Percentiles rank a stretch among this genome's conserved stretches.
Conservation (phyloP, 2,329 filamentous ascomycete genomes). For the Lachnellula occidentalis region DNA sequence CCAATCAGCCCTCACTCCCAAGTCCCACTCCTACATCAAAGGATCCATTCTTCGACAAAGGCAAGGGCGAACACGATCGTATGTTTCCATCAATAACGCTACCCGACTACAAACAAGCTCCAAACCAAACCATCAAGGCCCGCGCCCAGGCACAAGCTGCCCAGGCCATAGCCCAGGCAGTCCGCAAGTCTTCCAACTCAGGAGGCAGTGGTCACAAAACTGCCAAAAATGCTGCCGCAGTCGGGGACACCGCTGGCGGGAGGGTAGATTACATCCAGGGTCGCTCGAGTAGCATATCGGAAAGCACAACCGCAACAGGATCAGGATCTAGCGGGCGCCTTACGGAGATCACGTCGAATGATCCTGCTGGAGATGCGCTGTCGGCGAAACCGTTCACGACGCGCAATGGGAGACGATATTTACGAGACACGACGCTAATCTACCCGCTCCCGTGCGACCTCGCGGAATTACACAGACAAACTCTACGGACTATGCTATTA, state of each 20-base stretch:
- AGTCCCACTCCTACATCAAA: background rate
- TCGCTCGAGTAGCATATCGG: conserved; percentile 26
- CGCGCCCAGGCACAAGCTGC: conserved; percentile 18
- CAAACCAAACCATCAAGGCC: conserved; percentile 26
- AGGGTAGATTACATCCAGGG: conserved; percentile 19
- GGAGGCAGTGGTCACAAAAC: conserved; percentile 16
- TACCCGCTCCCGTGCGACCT: conserved; percentile 91
- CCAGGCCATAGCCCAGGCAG: conserved; percentile 15
- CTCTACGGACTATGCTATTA: conserved; percentile 73
- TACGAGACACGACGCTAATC: conserved; percentile 63
- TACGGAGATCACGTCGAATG: conserved; percentile 25
- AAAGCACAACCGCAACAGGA: conserved; percentile 23
- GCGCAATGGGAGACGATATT: conserved; percentile 76
- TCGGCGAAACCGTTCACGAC: conserved; percentile 54
- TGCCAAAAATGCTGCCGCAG: conserved; percentile 24
- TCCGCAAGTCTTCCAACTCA: conserved; percentile 23
- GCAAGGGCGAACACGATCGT: conserved; percentile 17
- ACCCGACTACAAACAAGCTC: conserved; percentile 27
- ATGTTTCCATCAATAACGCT: conserved; percentile 29
- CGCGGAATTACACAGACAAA: conserved; percentile 81
- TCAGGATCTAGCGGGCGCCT: conserved; percentile 21
- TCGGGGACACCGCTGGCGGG: conserved; percentile 21
- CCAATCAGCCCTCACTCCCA: conserved; percentile 5
- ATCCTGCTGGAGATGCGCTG: conserved; percentile 17
- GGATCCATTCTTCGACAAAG: background rate